These are phyloP conservation scores for Globisporangium radiosum DNA, from an alignment of 352 stramenopile genomes.

Conservation along the genomic window DNA sequence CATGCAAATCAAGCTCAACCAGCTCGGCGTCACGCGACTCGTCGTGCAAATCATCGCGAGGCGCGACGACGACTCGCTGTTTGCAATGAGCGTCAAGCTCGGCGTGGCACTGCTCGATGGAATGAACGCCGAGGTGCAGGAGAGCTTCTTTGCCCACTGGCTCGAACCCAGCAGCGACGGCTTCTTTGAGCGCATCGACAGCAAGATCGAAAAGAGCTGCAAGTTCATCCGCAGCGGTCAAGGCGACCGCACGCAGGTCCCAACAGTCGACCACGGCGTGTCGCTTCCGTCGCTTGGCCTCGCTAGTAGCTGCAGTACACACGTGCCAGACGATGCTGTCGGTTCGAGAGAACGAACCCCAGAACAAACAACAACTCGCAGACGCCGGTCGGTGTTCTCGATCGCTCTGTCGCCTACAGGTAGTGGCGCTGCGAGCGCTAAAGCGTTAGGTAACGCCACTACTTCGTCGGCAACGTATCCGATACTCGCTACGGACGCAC, in stretches of 20 bases:
- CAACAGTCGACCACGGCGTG: no score
- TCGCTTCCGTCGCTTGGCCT: neutral
- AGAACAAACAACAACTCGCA: no score
- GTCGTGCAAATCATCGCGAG: slow-evolving; percentile 55
- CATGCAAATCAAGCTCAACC: slow-evolving; percentile 68
- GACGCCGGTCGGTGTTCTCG: neutral
- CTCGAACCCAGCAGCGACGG: slow-evolving; percentile 18
- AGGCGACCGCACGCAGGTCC: slow-evolving; percentile 16
- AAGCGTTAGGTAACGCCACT: no score
- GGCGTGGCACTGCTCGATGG: slow-evolving; percentile 62
- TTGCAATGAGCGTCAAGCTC: slow-evolving; percentile 50
- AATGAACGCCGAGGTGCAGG: slow-evolving; percentile 75
- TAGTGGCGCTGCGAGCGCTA: no score
- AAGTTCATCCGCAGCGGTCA: slow-evolving; percentile 28
- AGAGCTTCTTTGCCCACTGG: slow-evolving; percentile 55
- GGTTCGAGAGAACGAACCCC: no score
- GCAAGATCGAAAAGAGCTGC: slow-evolving; percentile 39
- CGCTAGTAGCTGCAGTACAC: no score
- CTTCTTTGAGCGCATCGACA: slow-evolving; percentile 50
- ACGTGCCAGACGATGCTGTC: no score
- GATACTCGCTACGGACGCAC: slow-evolving; percentile 1
- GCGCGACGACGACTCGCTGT: slow-evolving; percentile 46
- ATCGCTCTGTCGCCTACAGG: slow-evolving; percentile 1
- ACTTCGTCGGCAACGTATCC: neutral
- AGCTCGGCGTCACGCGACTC: slow-evolving; percentile 52